These are phyloP conservation scores for Raphanus raphanistrum DNA, from an alignment of 345 rosid genomes.

Conservation along the genomic window DNA sequence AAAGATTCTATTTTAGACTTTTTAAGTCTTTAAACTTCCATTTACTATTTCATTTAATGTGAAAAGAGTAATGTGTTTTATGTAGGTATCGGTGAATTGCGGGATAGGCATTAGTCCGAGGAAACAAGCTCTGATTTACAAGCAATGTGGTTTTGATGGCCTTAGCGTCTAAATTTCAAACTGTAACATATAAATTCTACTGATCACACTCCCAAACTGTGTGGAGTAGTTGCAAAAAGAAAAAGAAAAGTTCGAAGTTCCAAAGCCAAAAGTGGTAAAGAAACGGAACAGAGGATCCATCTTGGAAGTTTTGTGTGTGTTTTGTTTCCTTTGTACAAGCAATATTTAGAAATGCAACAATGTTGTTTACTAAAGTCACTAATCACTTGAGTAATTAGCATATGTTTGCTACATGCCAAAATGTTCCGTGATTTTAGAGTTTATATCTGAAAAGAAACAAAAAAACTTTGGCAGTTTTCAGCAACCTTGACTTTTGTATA, in stretches of 20 bases:
- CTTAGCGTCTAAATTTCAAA: conserved; percentile 55
- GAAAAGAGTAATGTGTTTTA: background rate
- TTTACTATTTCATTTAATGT: background rate
- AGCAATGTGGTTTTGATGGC: conserved; percentile 98
- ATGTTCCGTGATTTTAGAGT: background rate
- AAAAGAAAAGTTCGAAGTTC: conserved; percentile 9
- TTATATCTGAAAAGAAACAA: too few relatives aligned
- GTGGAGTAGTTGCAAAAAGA: conserved; percentile 3
- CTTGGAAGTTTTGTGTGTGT: conserved; percentile 7
- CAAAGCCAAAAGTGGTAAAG: conserved; percentile 27
- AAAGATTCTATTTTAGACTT: background rate
- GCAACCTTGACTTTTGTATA: background rate
- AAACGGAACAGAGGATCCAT: conserved; percentile 17
- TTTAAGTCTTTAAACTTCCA: background rate
- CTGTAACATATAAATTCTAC: conserved; percentile 25
- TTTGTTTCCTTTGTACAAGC: conserved; percentile 20
- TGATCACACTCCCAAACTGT: conserved; percentile 28
- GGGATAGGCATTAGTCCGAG: conserved; percentile 91
- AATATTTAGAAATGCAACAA: conserved; percentile 5
- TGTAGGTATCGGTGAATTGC: conserved; percentile 90
- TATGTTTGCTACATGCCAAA: background rate
- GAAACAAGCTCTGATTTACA: conserved; percentile 84
- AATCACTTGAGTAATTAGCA: conserved; percentile 2
- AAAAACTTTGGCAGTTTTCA: background rate
- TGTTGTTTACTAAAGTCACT: conserved; percentile 17